Percentiles rank a stretch among this genome's conserved stretches.
These are phyloP conservation scores for Anethum foeniculum DNA, from an alignment of 140 eudicot genomes.

Conservation along the genomic window DNA sequence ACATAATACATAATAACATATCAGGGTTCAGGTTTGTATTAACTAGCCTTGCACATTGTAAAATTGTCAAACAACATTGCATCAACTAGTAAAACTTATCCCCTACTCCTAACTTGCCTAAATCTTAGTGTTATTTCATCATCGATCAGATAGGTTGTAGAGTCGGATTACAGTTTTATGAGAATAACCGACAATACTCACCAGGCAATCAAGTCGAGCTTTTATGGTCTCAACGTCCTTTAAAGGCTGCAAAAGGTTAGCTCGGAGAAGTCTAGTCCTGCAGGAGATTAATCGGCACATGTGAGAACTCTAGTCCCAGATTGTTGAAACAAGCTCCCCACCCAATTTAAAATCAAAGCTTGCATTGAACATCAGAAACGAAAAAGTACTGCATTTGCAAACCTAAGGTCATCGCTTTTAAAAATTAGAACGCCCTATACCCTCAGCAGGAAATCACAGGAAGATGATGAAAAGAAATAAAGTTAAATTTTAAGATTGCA, in stretches of 20 bases:
- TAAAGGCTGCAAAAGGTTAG: conserved; percentile 93
- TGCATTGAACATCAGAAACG: not conserved
- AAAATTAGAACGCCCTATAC: not conserved
- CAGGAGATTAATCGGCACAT: conserved; percentile 12
- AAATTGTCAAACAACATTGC: not conserved
- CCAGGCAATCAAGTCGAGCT: conserved; percentile 98
- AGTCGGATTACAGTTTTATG: not conserved
- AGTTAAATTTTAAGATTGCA: not conserved
- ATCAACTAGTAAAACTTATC: not conserved
- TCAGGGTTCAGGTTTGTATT: not conserved
- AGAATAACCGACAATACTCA: conserved; percentile 22
- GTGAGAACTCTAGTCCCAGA: conserved; percentile 4
- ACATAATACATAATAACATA: not conserved
- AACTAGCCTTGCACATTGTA: not conserved
- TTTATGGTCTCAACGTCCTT: conserved; percentile 85
- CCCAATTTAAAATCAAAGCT: not conserved
- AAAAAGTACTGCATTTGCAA: not conserved
- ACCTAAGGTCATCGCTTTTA: not conserved
- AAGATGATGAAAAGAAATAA: not conserved
- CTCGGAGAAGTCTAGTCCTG: conserved; percentile 98
- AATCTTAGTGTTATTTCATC: not conserved
- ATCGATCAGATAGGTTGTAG: not conserved
- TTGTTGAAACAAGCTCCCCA: not conserved
- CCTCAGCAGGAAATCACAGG: not conserved
- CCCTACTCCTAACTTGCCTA: not conserved